Conservation (phyloP, 148 eudicot genomes). For the Amaranthus cruentus region DNA sequence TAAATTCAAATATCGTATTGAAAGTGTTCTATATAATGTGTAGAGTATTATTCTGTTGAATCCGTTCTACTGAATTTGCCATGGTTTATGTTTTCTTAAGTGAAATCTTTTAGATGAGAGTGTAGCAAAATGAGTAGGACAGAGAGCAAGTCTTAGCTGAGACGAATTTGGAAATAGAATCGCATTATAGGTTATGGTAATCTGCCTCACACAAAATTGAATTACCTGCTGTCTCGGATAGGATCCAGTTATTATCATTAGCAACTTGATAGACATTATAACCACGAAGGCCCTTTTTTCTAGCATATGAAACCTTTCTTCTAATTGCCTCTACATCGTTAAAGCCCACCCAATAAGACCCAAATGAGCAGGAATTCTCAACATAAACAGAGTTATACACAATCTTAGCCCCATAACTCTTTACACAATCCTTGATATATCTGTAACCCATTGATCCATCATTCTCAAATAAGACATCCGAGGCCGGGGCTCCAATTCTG, state of each 20-base stretch:
- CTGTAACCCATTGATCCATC: constrained; percentile 41
- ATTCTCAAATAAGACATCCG: constrained; percentile 19
- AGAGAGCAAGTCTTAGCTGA: too few species aligned
- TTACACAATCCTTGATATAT: constrained; percentile 19
- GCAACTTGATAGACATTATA: constrained; percentile 34
- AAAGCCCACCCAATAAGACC: constrained; percentile 41
- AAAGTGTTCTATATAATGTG: too few species aligned
- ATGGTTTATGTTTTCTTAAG: too few species aligned
- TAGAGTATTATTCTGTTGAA: too few species aligned
- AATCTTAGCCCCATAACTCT: constrained; percentile 18
- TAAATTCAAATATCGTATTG: too few species aligned
- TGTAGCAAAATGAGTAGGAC: too few species aligned
- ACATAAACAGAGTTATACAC: constrained; percentile 34
- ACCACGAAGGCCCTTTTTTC: constrained; percentile 41
- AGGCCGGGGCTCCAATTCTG: constrained; percentile 31
- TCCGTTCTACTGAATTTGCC: too few species aligned
- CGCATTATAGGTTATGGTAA: too few species aligned
- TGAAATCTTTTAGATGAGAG: too few species aligned
- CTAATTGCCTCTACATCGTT: constrained; percentile 47
- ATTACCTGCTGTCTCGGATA: constrained; percentile 36
- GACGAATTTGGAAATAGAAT: too few species aligned
- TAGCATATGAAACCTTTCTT: constrained; percentile 43
- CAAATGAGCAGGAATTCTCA: constrained; percentile 27
- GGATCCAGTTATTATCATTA: constrained; percentile 42
- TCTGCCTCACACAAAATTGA: too few species aligned